A percentile compares a stretch with the other conserved stretches of the same genome.
Conservation (phyloP, 1,284 basidiomycete genomes). For the Malassezia restricta region DNA sequence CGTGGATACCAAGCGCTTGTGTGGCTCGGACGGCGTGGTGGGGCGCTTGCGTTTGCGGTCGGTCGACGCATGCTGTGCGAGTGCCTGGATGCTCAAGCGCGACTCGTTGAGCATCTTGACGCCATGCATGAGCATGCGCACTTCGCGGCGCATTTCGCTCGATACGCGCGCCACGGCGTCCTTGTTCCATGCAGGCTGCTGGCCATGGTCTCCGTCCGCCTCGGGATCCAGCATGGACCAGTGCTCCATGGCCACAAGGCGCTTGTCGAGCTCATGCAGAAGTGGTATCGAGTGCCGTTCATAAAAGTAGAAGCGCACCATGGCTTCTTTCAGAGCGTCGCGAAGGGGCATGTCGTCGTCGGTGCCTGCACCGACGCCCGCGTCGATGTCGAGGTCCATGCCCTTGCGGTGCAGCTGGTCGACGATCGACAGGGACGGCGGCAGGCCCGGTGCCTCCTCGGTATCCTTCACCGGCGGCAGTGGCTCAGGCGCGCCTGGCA, state of each 20-base stretch:
- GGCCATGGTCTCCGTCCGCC: neutral
- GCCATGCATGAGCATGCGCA: conserved; percentile 36
- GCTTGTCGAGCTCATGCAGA: conserved; percentile 36
- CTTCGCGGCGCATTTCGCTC: conserved; percentile 40
- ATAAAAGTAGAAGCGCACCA: conserved; percentile 44
- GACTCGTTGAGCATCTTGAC: conserved; percentile 27
- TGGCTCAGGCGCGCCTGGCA: neutral
- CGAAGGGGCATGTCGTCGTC: conserved; percentile 22
- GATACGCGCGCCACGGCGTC: conserved; percentile 40
- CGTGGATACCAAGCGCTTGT: conserved; percentile 8
- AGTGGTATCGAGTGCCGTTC: conserved; percentile 43
- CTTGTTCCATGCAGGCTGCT: conserved; percentile 28
- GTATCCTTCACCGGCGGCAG: neutral
- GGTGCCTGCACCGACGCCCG: conserved; percentile 14
- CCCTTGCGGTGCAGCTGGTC: conserved; percentile 10
- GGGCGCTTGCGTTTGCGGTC: conserved; percentile 10
- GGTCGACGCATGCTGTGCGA: neutral
- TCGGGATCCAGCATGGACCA: conserved; percentile 29
- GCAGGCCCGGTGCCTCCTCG: neutral
- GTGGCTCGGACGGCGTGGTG: neutral
- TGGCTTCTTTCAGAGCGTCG: conserved; percentile 40
- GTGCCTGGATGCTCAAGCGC: conserved; percentile 7
- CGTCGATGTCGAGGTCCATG: conserved; percentile 3
- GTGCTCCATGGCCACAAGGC: conserved; percentile 38
- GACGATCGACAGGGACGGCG: conserved; percentile 11